Evolutionary conservation across 2,329 filamentous ascomycete genomes (phyloP), one percentile per base, ranked within the genome.

Genomic region (Pseudocercospora fijiensis): DNA sequence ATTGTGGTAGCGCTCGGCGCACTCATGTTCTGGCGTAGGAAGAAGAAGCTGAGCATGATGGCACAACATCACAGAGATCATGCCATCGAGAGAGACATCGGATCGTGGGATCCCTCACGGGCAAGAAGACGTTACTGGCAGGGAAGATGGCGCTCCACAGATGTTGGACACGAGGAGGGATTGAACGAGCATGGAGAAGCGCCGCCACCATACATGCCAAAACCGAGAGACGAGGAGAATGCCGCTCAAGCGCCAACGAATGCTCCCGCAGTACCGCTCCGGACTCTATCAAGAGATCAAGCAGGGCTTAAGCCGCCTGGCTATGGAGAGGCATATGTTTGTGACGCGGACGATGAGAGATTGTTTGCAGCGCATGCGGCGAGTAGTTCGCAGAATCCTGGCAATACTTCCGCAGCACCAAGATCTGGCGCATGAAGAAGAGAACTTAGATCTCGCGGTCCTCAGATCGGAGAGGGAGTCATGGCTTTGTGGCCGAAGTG

Each of bases 171-270:
- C 11, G 79, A 82, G 52, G 87, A 89, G 67, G 87, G 87, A 0
- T 74, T 89, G 61, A 83, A 89, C 71, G 86, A 88, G 76, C 75
- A 82, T 49, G 87, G 87, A 27, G 86, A 89, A 73, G 85, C 86
- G 9, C 87, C 87, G 57, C 87, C 87, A 55, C 85, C 87, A 0
- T 90, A 90, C 72, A 78, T 70, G 10, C 78, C 62, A 0, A 78
- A 76, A 64, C 67, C 64, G 24, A 70, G 74, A 13, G 69, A 69
- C 33, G 61, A 62, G 55, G 70, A 51, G 64, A 59, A 37, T n/a
- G 62, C 62, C 20, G 62, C 67, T n/a, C 55, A 45, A 16, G 27
- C 57, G 8, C 37, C 51, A 18, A 52, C 58, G 1, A 60, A 65
- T 27, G 60, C 56, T 26, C 70, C 66, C 2, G 67, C 76, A 8